These are phyloP conservation scores for Globisporangium spiculum DNA, from an alignment of 352 stramenopile species.

Conservation along the genomic window DNA sequence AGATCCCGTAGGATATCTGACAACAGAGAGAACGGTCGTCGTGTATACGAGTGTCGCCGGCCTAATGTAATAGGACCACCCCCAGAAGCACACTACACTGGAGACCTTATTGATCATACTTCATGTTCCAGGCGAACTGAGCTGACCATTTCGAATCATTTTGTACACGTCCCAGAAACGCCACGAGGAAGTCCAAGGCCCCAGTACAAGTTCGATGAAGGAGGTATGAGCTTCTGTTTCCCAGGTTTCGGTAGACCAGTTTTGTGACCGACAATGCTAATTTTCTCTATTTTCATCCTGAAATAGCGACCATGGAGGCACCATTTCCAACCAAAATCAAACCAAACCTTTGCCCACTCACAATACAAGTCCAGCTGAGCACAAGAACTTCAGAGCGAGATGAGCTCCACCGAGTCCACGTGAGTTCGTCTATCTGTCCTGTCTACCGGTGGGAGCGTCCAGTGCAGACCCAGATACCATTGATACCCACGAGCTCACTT, in stretches of 20 bases:
- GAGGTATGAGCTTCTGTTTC: neutral
- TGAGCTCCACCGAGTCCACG: neutral
- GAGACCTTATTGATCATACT: too few species aligned
- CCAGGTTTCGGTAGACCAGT: neutral
- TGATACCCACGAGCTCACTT: neutral
- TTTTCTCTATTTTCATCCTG: neutral
- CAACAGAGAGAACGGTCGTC: neutral
- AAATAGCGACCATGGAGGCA: neutral
- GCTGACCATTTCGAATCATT: neutral
- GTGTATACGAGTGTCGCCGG: neutral
- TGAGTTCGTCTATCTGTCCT: neutral
- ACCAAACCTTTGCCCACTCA: neutral
- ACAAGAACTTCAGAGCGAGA: neutral
- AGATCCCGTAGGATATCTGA: neutral
- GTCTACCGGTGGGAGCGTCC: neutral
- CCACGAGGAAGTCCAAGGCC: neutral
- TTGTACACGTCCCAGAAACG: neutral
- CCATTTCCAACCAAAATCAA: neutral
- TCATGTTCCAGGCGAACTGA: too few species aligned
- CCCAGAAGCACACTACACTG: neutral
- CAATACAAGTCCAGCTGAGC: neutral
- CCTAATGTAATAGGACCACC: neutral
- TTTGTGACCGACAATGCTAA: neutral
- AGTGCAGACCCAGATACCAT: neutral
- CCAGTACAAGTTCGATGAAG: neutral